Percentiles rank a stretch among this genome's conserved stretches.
Conservation (phyloP, 2,329 filamentous ascomycete species). For the Epichloe sibirici region DNA sequence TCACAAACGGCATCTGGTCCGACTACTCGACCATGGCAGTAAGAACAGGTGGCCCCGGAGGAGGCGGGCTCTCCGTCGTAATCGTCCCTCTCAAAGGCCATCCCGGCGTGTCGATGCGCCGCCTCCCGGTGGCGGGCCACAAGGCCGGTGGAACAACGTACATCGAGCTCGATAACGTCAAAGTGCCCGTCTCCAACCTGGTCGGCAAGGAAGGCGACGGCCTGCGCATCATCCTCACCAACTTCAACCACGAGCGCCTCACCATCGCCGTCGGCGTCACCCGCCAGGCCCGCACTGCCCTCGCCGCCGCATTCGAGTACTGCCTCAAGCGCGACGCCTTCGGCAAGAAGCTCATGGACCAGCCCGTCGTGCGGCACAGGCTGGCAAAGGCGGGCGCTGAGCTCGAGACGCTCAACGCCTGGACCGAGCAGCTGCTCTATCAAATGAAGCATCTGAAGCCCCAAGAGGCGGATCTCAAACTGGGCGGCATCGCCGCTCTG, state of each 20-base stretch:
- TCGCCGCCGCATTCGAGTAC: constrained; percentile 38
- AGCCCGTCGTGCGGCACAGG: constrained; percentile 47
- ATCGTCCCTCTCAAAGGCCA: constrained; percentile 44
- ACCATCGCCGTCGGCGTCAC: constrained; percentile 44
- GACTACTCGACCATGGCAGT: constrained; percentile 51
- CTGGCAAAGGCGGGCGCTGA: constrained; percentile 44
- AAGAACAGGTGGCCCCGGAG: constrained; percentile 42
- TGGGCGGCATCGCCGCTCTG: constrained; percentile 19
- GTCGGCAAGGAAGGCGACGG: constrained; percentile 41
- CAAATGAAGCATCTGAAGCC: constrained; percentile 32
- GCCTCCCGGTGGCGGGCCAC: constrained; percentile 52
- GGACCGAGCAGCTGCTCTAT: constrained; percentile 48
- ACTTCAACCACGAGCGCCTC: constrained; percentile 50
- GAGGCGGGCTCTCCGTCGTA: constrained; percentile 41
- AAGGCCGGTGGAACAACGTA: constrained; percentile 49
- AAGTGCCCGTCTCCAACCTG: constrained; percentile 29
- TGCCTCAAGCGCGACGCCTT: constrained; percentile 43
- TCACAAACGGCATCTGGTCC: constrained; percentile 49
- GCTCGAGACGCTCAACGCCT: constrained; percentile 49
- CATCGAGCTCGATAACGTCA: constrained; percentile 42
- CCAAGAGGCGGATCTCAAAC: constrained; percentile 18
- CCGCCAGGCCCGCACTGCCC: constrained; percentile 42
- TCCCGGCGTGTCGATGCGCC: constrained; percentile 35
- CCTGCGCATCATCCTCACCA: constrained; percentile 42
- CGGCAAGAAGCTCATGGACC: constrained; percentile 42